These are phyloP conservation scores for Curvularia verruculosa DNA, from an alignment of 2,329 filamentous ascomycete genomes.

Conservation along the genomic window DNA sequence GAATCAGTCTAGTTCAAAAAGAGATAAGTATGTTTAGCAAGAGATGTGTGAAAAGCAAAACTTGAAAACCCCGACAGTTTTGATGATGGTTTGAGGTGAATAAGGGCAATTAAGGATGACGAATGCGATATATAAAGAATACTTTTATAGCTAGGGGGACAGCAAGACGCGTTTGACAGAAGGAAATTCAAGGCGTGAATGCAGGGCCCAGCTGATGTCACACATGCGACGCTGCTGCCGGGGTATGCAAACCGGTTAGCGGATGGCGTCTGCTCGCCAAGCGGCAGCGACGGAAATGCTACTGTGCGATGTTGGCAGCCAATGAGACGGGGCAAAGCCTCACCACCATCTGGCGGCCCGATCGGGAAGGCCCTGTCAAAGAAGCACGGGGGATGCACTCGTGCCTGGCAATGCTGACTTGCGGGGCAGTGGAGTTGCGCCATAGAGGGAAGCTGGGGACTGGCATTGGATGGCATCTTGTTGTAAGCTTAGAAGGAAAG, in stretches of 20 bases:
- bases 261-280: conserved; percentile 22
- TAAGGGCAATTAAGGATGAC: neutral
- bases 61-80: neutral
- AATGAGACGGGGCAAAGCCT: conserved; percentile 21
- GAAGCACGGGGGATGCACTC: conserved; percentile 28
- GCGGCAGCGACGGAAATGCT: conserved; percentile 18
- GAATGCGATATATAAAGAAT: conserved; percentile 15
- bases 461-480: conserved; percentile 13
- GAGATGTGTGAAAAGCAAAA: neutral
- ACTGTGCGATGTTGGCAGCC: conserved; percentile 15
- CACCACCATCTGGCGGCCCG: conserved; percentile 25
- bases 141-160: conserved; percentile 26
- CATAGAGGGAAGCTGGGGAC: conserved; percentile 3
- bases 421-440: conserved; percentile 3
- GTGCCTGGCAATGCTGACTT: conserved; percentile 19
- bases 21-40: neutral
- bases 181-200: conserved; percentile 24
- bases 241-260: conserved; percentile 26
- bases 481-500: conserved; percentile 9
- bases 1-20: neutral
- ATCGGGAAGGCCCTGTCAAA: conserved; percentile 19
- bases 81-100: neutral
- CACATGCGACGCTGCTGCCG: conserved; percentile 25
- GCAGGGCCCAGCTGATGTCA: conserved; percentile 43
- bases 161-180: conserved; percentile 12